Evolutionary conservation across 2,329 filamentous ascomycete genomes (phyloP).

Genomic region (Nigrograna mackinnonii): DNA sequence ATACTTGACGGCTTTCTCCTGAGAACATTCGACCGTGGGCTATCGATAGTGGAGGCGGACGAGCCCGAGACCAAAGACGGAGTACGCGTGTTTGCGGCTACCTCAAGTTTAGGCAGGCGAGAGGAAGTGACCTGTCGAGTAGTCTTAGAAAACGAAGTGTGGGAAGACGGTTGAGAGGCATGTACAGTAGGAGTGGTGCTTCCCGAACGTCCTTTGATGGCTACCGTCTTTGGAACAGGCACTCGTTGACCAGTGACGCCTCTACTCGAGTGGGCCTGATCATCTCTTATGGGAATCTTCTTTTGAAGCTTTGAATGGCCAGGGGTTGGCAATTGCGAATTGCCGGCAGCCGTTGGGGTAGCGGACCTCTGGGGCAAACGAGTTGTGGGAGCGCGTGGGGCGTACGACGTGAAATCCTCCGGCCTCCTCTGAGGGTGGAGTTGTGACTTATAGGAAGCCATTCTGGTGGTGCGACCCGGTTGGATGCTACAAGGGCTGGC

Average conservation of each 20-base stretch:
- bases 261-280: constrained; percentile 22
- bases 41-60: constrained; percentile 50
- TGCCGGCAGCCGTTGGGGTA: constrained; percentile 31
- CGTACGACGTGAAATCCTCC: constrained; percentile 29
- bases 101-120: constrained; percentile 39
- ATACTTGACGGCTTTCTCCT: constrained; percentile 50
- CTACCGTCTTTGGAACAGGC: constrained; percentile 14
- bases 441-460: constrained; percentile 47
- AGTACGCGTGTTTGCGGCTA: constrained; percentile 40
- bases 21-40: constrained; percentile 47
- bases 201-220: constrained; percentile 23
- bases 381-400: constrained; percentile 31
- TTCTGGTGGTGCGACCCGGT: constrained; percentile 41
- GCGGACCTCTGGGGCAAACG: constrained; percentile 41
- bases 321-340: constrained; percentile 26
- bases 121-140: constrained; percentile 28
- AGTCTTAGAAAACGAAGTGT: constrained; percentile 21
- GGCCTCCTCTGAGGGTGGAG: constrained; percentile 34
- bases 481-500: constrained; percentile 24
- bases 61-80: constrained; percentile 55
- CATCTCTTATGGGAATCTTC: constrained; percentile 37
- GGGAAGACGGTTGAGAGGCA: constrained; percentile 20
- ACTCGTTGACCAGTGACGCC: constrained; percentile 20
- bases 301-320: constrained; percentile 39
- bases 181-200: constrained; percentile 23